Evolutionary conservation across 2,329 filamentous ascomycete species (phyloP).

Genomic region (Nemania sp.): DNA sequence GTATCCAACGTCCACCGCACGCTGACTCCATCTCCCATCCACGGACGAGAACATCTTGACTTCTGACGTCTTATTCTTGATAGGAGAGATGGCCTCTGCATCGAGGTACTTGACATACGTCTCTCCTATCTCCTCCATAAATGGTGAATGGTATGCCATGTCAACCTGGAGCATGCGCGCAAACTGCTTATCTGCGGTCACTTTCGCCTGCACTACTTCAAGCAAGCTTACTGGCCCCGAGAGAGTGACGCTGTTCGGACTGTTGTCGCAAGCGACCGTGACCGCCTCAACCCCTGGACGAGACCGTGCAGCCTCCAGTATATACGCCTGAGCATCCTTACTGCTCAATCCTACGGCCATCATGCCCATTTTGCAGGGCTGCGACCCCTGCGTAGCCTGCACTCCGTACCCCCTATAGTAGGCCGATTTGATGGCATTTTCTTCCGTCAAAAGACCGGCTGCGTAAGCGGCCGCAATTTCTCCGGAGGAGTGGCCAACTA

Average conservation of each 20-base stretch:
- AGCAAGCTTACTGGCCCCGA: slow-evolving; percentile 22
- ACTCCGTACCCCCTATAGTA: slow-evolving; percentile 24
- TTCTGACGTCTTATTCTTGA: background rate
- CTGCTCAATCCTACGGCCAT: background rate
- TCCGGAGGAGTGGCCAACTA: slow-evolving; percentile 16
- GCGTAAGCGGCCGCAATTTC: background rate
- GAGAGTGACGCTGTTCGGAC: slow-evolving; percentile 33
- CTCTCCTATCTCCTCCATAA: slow-evolving; percentile 15
- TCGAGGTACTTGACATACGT: slow-evolving; percentile 6
- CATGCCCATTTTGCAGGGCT: background rate
- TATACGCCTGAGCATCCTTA: background rate
- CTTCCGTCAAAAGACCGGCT: background rate
- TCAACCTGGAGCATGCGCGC: slow-evolving; percentile 30
- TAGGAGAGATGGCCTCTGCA: background rate
- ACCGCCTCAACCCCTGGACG: background rate
- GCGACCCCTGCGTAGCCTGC: no score
- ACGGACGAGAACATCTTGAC: background rate
- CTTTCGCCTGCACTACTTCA: background rate
- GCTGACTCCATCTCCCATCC: background rate
- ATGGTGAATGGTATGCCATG: slow-evolving; percentile 27
- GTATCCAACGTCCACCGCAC: background rate
- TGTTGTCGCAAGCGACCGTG: slow-evolving; percentile 35
- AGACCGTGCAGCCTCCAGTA: slow-evolving; percentile 27
- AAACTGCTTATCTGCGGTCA: slow-evolving; percentile 25
- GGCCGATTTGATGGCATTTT: slow-evolving; percentile 22